A percentile compares a stretch with the other conserved stretches of the same genome.
Evolutionary conservation across 2,329 filamentous ascomycete species (phyloP).

Genomic region (Ophiostoma quercus): DNA sequence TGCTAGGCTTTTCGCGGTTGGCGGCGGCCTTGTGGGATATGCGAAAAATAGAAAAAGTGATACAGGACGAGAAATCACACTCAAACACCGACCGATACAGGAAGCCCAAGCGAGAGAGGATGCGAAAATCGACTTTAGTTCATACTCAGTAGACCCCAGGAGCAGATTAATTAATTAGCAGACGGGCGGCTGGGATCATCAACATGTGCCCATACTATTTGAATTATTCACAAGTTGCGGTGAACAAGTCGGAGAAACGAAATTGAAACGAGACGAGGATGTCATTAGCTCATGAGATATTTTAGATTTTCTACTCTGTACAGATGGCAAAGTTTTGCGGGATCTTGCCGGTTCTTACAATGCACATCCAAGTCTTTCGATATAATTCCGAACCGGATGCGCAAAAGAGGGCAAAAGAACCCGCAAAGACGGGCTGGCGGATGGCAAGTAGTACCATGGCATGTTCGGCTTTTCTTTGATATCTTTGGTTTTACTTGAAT

Average conservation of each 20-base stretch:
- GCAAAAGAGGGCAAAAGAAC: background rate
- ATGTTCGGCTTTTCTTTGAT: too few relatives aligned
- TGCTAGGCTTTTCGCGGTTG: background rate
- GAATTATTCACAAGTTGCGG: background rate
- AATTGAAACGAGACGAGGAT: background rate
- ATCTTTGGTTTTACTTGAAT: too few relatives aligned
- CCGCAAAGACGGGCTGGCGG: background rate
- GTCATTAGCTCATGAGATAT: background rate
- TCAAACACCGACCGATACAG: background rate
- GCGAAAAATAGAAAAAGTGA: background rate
- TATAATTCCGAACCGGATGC: background rate
- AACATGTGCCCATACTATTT: background rate
- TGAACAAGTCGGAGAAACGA: background rate
- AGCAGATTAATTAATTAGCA: background rate
- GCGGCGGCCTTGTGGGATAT: background rate
- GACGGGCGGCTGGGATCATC: background rate
- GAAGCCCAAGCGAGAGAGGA: conserved; percentile 4
- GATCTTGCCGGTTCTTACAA: background rate
- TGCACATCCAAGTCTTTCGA: background rate
- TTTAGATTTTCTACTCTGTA: background rate
- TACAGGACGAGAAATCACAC: background rate
- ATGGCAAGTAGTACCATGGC: background rate
- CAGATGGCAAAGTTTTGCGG: background rate
- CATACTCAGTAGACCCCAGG: background rate
- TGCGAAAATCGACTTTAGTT: background rate